Conservation (phyloP, 768 basidiomycete genomes). For the Antrodiella citrinella region DNA sequence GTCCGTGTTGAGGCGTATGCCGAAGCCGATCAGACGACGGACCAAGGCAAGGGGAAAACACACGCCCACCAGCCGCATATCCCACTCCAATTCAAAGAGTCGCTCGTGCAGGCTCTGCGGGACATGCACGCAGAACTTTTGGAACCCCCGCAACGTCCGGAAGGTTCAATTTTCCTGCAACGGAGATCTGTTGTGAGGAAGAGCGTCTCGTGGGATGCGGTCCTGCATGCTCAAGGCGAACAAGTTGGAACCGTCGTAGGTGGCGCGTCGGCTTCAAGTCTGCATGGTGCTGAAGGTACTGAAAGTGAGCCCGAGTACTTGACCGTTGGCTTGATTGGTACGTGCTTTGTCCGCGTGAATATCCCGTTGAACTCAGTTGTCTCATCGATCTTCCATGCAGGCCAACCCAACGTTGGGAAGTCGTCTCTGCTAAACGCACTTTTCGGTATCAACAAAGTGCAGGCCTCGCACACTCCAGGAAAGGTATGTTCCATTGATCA, state of each 20-base stretch:
- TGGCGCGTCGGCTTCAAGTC: conserved; percentile 14
- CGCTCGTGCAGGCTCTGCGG: conserved; percentile 57
- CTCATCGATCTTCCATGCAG: too few relatives aligned
- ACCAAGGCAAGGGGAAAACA: conserved; percentile 20
- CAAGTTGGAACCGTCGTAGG: conserved; percentile 39
- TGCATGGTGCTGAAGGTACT: conserved; percentile 11
- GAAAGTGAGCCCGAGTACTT: conserved; percentile 44
- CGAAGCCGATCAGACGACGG: conserved; percentile 34
- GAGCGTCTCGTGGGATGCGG: conserved; percentile 68
- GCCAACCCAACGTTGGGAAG: conserved; percentile 95
- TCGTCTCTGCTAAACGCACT: conserved; percentile 88
- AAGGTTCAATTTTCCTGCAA: conserved; percentile 36
- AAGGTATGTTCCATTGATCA: conserved; percentile 41
- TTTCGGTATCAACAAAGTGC: conserved; percentile 73
- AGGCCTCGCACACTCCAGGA: conserved; percentile 79
- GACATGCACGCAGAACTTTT: conserved; percentile 61
- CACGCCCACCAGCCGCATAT: conserved; percentile 57
- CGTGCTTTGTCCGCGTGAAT: neutral
- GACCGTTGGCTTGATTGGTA: conserved; percentile 79
- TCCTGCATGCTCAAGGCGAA: conserved; percentile 36
- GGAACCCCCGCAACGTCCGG: conserved; percentile 53
- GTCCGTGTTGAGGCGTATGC: conserved; percentile 74
- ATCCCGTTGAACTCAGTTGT: too few relatives aligned
- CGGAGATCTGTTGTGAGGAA: conserved; percentile 64
- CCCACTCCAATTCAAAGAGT: conserved; percentile 53